A percentile compares a stretch with the other conserved stretches of the same genome.
phyloP scores from a whole-genome alignment of 768 basidiomycete species.

The Postia placenta region DNA sequence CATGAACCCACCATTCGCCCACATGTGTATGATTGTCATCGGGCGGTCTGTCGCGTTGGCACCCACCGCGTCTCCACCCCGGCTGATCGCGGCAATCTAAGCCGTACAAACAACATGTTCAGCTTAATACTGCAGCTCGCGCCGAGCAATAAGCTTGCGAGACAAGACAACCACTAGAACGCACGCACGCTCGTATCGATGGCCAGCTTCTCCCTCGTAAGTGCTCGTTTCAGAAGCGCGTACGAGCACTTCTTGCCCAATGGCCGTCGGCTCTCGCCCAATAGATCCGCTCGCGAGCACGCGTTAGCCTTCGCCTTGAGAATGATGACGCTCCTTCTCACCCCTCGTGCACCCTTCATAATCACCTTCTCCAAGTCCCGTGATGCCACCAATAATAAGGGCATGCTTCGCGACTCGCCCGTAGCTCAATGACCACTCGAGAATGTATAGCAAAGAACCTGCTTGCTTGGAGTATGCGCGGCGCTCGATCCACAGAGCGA shows the following conservation, averaged over 20 bases:
- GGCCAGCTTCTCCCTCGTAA: not conserved
- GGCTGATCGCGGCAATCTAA: too few species aligned
- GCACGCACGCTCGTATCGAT: not conserved
- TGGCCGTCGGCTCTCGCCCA: not conserved
- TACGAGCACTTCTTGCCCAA: not conserved
- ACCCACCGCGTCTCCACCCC: too few species aligned
- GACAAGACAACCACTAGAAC: not conserved
- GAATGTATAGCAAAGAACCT: not conserved
- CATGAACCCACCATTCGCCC: too few species aligned
- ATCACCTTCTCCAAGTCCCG: not conserved
- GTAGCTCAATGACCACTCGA: not conserved
- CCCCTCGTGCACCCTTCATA: not conserved
- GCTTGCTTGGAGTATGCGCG: too few species aligned
- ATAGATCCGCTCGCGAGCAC: not conserved
- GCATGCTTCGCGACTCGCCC: not conserved
- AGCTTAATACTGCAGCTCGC: too few species aligned
- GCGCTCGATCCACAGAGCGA: not conserved
- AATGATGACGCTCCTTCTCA: not conserved
- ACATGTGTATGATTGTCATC: too few species aligned
- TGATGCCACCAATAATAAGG: not conserved
- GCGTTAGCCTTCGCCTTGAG: not conserved
- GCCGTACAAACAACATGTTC: too few species aligned
- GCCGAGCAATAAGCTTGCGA: not conserved
- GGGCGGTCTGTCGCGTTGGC: too few species aligned
- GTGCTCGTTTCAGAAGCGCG: not conserved